Conservation (phyloP, 2,329 filamentous ascomycete genomes). For the Calonectria leucothoes region DNA sequence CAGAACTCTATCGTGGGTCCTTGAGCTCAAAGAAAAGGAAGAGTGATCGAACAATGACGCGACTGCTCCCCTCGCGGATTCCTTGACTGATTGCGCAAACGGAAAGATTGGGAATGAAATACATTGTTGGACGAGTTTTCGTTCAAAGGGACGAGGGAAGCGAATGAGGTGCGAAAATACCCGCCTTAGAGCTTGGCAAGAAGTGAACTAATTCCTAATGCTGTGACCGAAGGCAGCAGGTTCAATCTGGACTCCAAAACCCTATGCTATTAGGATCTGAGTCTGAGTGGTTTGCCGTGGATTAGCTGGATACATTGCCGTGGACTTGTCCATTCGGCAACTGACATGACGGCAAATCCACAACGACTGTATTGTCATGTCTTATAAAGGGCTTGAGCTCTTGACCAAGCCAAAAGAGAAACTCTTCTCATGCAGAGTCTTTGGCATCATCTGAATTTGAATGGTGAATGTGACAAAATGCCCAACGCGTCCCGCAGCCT, state of each 20-base stretch:
- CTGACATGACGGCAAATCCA: too few relatives aligned
- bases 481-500: not conserved
- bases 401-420: not conserved
- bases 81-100: too few relatives aligned
- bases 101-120: too few relatives aligned
- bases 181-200: not conserved
- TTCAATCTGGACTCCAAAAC: not conserved
- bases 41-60: too few relatives aligned
- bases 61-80: too few relatives aligned
- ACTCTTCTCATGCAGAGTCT: not conserved
- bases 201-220: not conserved
- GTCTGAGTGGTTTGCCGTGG: not conserved
- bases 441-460: not conserved
- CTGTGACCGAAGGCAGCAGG: not conserved
- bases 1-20: not conserved
- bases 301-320: not conserved
- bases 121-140: too few relatives aligned
- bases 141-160: too few relatives aligned
- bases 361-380: too few relatives aligned
- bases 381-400: not conserved
- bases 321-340: too few relatives aligned
- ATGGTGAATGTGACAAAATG: not conserved
- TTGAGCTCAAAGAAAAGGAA: not conserved
- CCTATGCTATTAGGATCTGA: not conserved
- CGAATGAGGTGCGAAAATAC: too few relatives aligned